A percentile compares a stretch with the other conserved stretches of the same genome.
phyloP scores from a whole-genome alignment of 768 basidiomycete genomes.

The Hygrophorus pudorinus region DNA sequence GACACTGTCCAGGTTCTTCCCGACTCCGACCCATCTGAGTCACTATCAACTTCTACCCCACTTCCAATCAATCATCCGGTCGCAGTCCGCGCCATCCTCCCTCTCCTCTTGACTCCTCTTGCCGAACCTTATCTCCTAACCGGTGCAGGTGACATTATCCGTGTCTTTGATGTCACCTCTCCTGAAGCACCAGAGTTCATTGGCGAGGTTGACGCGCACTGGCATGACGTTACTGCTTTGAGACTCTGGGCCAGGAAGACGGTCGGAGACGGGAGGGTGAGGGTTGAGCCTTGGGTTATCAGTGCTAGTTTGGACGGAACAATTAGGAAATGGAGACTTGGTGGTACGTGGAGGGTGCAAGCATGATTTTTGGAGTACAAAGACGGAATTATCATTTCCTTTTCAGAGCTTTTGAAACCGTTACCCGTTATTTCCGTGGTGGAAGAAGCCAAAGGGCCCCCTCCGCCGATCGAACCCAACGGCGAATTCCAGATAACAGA shows the following conservation, averaged over 20 bases:
- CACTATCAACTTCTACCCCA: constrained; percentile 14
- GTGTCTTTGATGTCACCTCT: constrained; percentile 68
- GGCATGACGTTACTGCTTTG: constrained; percentile 78
- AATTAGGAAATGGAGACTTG: constrained; percentile 74
- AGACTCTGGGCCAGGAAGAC: constrained; percentile 57
- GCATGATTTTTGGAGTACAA: neutral
- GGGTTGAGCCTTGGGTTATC: constrained; percentile 70
- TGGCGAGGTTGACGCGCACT: constrained; percentile 76
- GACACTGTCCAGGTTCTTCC: constrained; percentile 63
- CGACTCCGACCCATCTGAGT: constrained; percentile 31
- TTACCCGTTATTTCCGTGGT: constrained; percentile 9
- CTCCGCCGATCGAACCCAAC: constrained; percentile 9
- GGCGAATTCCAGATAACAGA: constrained; percentile 50
- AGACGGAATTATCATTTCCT: neutral
- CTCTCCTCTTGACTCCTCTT: constrained; percentile 53
- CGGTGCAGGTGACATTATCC: constrained; percentile 75
- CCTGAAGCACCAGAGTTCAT: constrained; percentile 60
- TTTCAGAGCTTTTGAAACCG: constrained; percentile 33
- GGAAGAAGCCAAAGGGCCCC: constrained; percentile 9
- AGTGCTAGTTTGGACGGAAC: constrained; percentile 83
- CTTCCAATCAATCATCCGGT: constrained; percentile 50
- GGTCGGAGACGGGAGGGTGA: constrained; percentile 33
- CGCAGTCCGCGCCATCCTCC: constrained; percentile 67
- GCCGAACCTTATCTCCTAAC: constrained; percentile 69
- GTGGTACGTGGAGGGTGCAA: constrained; percentile 30